Evolutionary conservation across 352 stramenopile species (phyloP), one percentile per base, ranked within the genome.

Genomic region (Globisporangium recalcitrans): DNA sequence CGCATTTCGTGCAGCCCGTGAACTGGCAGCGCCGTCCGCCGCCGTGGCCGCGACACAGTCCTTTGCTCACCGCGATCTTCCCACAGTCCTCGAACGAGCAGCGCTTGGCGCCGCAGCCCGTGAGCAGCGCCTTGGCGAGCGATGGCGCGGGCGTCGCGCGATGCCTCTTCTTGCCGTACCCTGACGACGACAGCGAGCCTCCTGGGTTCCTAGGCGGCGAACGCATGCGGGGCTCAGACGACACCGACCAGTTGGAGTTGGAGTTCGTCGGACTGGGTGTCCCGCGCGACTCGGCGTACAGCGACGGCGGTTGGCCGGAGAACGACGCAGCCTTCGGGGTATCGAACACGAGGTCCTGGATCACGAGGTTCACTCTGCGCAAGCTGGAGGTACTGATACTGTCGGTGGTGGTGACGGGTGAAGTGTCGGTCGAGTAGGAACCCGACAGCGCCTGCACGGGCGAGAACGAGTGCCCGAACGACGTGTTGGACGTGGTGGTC

Each of bases 31-130:
- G 72, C 10, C 81, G 73, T 0, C 83, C 83, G 19, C 83, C 83
- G 22, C 83, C 83, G 57, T 93, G 83, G n/a, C 80, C 77, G 19
- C 83, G 79, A 63, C 83, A 92, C 1, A 81, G 64, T 4, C 81
- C 80, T 55, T 85, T 86, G 63, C 85, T 88, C 55, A 93, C 83
- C 34, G 80, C 80, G 42, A 86, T 88, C 62, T 90, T 89, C 42
- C 74, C 77, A 31, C 85, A 95, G 38, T 75, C 74, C n/a, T 78
- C 69, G 24, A 82, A 76, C 0, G 73, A 80, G 68, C 85, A 95
- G 21, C 77, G 78, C 68, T 89, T 89, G 40, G 80, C 79, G 0
- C 80, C 82, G 27, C 75, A 84, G 13, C 75, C 77, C 4, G 74
- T 78, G n/a, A 77, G 58, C 44, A 81, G 59, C 16, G 73, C 71